Percentiles rank a stretch among this genome's conserved stretches.
These are phyloP conservation scores for Hypholoma fasciculare DNA, from an alignment of 768 basidiomycete species.

Conservation along the genomic window DNA sequence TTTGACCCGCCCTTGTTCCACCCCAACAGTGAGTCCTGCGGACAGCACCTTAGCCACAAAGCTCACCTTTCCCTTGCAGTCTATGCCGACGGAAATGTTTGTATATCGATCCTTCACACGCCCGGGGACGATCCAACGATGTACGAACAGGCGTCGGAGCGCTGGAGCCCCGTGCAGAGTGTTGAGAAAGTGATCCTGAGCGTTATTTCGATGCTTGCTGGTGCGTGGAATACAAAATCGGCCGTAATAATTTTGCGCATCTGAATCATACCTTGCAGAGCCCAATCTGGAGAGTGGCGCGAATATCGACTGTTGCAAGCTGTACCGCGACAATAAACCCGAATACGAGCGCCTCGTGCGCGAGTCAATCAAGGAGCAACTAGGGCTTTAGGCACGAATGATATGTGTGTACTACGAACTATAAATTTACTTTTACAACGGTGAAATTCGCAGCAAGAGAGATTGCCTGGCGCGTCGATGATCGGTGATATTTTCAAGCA, in stretches of 20 bases:
- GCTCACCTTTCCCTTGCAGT: constrained; percentile 49
- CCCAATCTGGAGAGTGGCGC: constrained; percentile 98
- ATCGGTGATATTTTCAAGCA: too few species aligned
- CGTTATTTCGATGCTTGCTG: constrained; percentile 96
- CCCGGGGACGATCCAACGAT: constrained; percentile 90
- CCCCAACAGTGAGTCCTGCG: constrained; percentile 77
- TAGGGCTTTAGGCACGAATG: constrained; percentile 57
- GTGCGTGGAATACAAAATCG: constrained; percentile 39
- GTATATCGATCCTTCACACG: constrained; percentile 96
- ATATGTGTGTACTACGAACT: neutral
- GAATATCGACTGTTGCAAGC: constrained; percentile 96
- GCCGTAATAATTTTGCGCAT: neutral
- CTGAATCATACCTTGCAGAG: constrained; percentile 46
- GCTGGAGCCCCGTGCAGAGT: constrained; percentile 99
- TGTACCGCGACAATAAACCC: constrained; percentile 85
- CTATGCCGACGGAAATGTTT: constrained; percentile 94
- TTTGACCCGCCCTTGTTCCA: constrained; percentile 98
- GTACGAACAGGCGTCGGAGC: constrained; percentile 94
- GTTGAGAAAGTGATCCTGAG: constrained; percentile 96
- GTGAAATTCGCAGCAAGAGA: too few species aligned
- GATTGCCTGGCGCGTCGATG: too few species aligned
- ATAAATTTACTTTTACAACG: neutral
- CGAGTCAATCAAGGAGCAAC: constrained; percentile 80
- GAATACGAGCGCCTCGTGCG: constrained; percentile 91
- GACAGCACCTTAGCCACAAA: neutral